Evolutionary conservation across 805 yeast species (phyloP), one percentile per base, ranked within the genome.

Genomic region (Saccharomycopsis capsularis): DNA sequence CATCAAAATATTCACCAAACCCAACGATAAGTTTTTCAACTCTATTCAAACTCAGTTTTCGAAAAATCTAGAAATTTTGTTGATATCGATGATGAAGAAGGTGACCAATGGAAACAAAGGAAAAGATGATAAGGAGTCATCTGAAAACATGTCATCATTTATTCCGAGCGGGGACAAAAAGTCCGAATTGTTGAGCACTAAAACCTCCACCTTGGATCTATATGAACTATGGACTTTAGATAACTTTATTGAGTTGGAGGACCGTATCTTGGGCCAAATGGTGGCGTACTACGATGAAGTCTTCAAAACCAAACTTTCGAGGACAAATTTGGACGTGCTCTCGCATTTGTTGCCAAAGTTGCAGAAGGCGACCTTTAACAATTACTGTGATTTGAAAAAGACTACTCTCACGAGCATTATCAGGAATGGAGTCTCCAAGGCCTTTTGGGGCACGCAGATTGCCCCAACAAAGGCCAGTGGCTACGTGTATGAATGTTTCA

Each of bases 291-390:
- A 77, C 58, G 82, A 81, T 54, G 58, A 64, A 4, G 66, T 67
- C 2, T 79, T 81, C 53, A 73, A 72, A 37, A 66, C 75, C 18
- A 42, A 42, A 25, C 55, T 75, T 65, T 32, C 48, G 1, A 40
- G 18, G 16, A 19, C 35, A 3, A 46, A 72, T 15, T 56, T 74
- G 24, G 70, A 73, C n/a, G 60, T 81, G 1, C 73, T 69, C 49
- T 60, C 65, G 5, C 63, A 71, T 3, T 56, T 80, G 46, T 36
- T 53, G 9, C 52, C 55, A 18, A 69, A 70, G 46, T 67, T 76
- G 61, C 84, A 80, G 53, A 60, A 67, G 11, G 73, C 75, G 1
- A 66, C 83, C 3, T 79, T 81, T 55, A 74, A 73, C 13, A 71
- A 73, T 19, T 82, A 73, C 55, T 64, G 78, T 44, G 68, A 71